Evolutionary conservation across 2,329 filamentous ascomycete genomes (phyloP).

Genomic region (Microcyclosporella mali): DNA sequence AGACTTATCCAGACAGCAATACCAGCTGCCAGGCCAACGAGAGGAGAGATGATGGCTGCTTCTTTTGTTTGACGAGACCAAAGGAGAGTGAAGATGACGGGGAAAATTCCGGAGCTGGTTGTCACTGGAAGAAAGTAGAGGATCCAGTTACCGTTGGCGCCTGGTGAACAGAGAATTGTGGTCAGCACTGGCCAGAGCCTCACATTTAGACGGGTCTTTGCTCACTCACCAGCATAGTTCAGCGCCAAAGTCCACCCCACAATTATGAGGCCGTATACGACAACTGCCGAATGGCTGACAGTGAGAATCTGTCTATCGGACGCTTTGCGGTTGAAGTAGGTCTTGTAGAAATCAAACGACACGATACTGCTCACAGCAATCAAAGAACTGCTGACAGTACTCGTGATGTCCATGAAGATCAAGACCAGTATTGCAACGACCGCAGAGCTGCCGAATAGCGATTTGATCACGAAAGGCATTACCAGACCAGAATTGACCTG

Average conservation of each 20-base stretch:
- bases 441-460: conserved; percentile 39
- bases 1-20: conserved; percentile 40
- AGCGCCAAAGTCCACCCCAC: conserved; percentile 43
- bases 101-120: conserved; percentile 41
- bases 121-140: conserved; percentile 39
- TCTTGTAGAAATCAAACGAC: conserved; percentile 46
- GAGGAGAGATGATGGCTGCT: conserved; percentile 42
- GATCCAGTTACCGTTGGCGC: conserved; percentile 45
- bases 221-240: conserved; percentile 40
- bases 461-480: conserved; percentile 43
- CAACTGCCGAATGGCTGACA: conserved; percentile 44
- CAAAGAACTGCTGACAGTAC: conserved; percentile 45
- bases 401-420: conserved; percentile 49
- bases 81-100: conserved; percentile 39
- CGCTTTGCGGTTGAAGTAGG: conserved; percentile 45
- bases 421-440: conserved; percentile 43
- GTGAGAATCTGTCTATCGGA: conserved; percentile 38
- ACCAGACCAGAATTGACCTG: conserved; percentile 43
- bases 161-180: no score
- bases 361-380: conserved; percentile 49
- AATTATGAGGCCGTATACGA: conserved; percentile 45
- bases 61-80: conserved; percentile 43
- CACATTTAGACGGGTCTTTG: no score
- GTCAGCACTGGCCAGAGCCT: no score
- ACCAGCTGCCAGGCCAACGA: conserved; percentile 40